These are phyloP conservation scores for Camelina sativa DNA, from an alignment of 345 rosid species.

Conservation along the genomic window DNA sequence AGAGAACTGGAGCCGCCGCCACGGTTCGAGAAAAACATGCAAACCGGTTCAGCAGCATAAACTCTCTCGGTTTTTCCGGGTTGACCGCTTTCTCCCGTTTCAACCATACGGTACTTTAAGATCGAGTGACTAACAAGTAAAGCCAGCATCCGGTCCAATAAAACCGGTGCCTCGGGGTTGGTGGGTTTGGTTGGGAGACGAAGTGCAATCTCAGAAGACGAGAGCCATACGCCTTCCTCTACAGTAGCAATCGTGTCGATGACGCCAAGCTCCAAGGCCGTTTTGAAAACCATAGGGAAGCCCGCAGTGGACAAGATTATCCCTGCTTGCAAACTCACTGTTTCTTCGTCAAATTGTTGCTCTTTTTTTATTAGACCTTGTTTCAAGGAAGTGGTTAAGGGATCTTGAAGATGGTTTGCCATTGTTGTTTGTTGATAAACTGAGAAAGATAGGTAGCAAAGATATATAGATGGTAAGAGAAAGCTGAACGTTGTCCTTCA, in stretches of 20 bases:
- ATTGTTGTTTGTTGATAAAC: background rate
- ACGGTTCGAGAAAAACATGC: background rate
- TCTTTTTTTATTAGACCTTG: background rate
- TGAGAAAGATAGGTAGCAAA: background rate
- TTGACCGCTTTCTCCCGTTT: background rate
- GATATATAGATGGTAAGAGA: too few species aligned
- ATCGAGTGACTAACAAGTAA: background rate
- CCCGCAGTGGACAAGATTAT: background rate
- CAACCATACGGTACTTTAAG: background rate
- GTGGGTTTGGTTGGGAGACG: background rate
- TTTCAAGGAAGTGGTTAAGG: background rate
- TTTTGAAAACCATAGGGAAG: too few species aligned
- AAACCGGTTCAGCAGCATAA: background rate
- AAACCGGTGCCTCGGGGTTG: background rate
- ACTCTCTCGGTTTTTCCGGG: background rate
- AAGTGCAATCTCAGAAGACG: background rate
- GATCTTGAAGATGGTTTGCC: background rate
- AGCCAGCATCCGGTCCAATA: background rate
- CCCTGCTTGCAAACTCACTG: background rate
- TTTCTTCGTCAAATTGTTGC: background rate
- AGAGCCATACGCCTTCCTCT: background rate
- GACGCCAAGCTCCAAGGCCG: background rate
- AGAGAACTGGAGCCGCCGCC: background rate
- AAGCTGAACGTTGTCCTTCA: too few species aligned
- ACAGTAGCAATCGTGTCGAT: background rate